Base-by-base conservation (phyloP, 305 asterid species). In the Solanum hybrid region DNA sequence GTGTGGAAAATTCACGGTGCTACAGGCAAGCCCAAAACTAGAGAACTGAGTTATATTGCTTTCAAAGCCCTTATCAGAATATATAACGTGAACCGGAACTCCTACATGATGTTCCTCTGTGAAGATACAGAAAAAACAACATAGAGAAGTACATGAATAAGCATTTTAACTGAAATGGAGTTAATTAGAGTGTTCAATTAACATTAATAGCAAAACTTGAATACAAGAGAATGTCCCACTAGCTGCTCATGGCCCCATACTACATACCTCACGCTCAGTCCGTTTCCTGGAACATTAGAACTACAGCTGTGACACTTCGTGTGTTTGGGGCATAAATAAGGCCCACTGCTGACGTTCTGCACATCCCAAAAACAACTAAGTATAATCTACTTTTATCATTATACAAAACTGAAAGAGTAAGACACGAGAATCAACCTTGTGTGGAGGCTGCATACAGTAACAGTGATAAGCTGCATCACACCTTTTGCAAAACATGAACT, bases 381-480 rank as follows among this genome's bases (percentile, higher is more conserved):
- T 24, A 32, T 66, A 56, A 86, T 60, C 29, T 38, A 64, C 78
- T 84, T 31, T 51, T 60, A 34, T 24, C 10, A 76, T 14, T 87
- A 22, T 81, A 60, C 35, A 77, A 35, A 51, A 71, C 29, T 91
- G 7, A 17, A 77, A 34, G 29, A 85, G 51, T 40, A 40, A 88
- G 91, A 86, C 40, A 81, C 73, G 37, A 45, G 66, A 79, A 81
- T 88, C 87, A 80, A 92, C 97, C 94, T 92, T 91, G 89, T 93
- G 94, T 5, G 95, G 95, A 91, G 99, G 99, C 87, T 95, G 98
- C 91, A 95, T 96, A 89, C 99, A 97, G 91, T 97, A 97, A 91
- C 99, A 97, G 89, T 97, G 99, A 88, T 90, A 91, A 89, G 99
- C 99, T 90, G 93, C 97, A 91, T 98, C 99, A 89, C 99, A 98